Evolutionary conservation across 768 basidiomycete species (phyloP).

Genomic region (Clathrus columnatus): DNA sequence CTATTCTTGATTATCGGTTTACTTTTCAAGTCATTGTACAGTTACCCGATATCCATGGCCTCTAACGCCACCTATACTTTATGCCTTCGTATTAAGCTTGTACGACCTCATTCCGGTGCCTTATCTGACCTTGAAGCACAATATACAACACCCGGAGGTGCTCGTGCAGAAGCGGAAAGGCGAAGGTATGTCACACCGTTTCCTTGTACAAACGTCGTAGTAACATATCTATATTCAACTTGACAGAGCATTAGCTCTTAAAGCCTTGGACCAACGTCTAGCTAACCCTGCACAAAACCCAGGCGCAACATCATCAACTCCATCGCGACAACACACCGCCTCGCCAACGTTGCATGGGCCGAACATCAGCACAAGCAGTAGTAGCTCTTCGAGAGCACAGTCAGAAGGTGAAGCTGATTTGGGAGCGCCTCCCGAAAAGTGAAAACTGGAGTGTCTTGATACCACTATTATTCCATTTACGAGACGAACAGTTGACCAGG

Average conservation of each 20-base stretch:
- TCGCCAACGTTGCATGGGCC: background rate
- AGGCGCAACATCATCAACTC: conserved; percentile 1
- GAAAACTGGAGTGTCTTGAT: background rate
- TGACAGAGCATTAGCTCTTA: conserved; percentile 83
- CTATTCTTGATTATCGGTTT: background rate
- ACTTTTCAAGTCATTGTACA: conserved; percentile 23
- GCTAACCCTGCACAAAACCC: conserved; percentile 41
- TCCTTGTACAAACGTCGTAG: conserved; percentile 9
- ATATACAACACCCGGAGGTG: conserved; percentile 70
- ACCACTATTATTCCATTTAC: background rate
- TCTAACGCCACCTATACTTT: conserved; percentile 61
- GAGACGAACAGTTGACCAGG: background rate
- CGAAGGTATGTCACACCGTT: conserved; percentile 54
- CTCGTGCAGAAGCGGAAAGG: conserved; percentile 93
- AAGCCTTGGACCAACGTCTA: conserved; percentile 90
- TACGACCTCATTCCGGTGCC: conserved; percentile 45
- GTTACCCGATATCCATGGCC: conserved; percentile 60
- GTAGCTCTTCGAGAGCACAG: background rate
- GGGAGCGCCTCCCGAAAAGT: background rate
- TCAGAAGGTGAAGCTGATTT: conserved; percentile 4
- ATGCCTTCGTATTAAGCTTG: conserved; percentile 55
- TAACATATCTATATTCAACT: background rate
- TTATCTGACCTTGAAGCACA: conserved; percentile 66
- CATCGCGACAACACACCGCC: background rate
- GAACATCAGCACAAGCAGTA: background rate